Percentiles rank a stretch among this genome's conserved stretches.
phyloP scores from a whole-genome alignment of 1,139 yeast genomes.

The Petasospora fabianii region DNA sequence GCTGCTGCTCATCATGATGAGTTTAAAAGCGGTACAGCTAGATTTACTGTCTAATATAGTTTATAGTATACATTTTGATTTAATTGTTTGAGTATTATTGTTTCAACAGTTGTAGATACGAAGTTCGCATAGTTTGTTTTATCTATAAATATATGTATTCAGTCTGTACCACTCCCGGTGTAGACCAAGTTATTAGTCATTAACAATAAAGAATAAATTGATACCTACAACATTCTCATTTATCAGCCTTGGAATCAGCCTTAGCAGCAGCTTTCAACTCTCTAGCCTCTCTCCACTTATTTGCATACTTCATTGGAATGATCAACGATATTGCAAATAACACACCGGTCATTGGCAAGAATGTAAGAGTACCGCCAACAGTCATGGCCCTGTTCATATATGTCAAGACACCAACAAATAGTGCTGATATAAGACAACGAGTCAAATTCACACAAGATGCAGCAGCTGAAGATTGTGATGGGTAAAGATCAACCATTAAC shows the following conservation, averaged over 20 bases:
- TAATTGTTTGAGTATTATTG: no score
- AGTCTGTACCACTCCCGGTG: no score
- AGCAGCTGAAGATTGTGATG: slow-evolving; percentile 57
- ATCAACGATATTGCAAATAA: slow-evolving; percentile 21
- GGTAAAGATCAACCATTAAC: slow-evolving; percentile 58
- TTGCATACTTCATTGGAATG: slow-evolving; percentile 28
- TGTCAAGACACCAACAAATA: slow-evolving; percentile 58
- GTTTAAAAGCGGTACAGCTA: no score
- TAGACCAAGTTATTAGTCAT: no score
- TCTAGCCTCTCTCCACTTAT: slow-evolving; percentile 19
- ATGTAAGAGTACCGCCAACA: slow-evolving; percentile 62
- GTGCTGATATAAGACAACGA: slow-evolving; percentile 58
- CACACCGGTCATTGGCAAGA: slow-evolving; percentile 42
- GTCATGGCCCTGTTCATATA: slow-evolving; percentile 51
- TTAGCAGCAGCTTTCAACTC: slow-evolving; percentile 1
- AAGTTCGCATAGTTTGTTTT: no score
- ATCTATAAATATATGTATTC: no score
- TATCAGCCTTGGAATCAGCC: neutral
- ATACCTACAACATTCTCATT: no score
- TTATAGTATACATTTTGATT: no score
- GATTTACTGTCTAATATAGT: no score
- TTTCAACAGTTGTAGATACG: no score
- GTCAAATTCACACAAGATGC: slow-evolving; percentile 57
- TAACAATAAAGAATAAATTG: no score
- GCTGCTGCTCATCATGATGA: neutral